Conservation (phyloP, 345 rosid genomes). For the Turritis glabra region DNA sequence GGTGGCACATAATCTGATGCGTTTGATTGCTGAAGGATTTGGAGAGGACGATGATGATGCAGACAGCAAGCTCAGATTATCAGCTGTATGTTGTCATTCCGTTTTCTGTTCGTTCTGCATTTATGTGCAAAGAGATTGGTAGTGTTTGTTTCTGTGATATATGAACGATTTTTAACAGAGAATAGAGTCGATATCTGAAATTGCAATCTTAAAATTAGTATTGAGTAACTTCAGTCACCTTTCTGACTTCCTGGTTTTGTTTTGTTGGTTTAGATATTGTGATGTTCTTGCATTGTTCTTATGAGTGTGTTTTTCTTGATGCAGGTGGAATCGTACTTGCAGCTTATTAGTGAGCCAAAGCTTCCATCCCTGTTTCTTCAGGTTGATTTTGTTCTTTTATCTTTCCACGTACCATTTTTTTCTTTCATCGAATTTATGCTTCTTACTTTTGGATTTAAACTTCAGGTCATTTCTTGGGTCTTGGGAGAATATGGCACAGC, state of each 20-base stretch:
- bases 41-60: constrained; percentile 91
- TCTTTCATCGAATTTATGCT: not conserved
- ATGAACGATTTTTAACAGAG: not conserved
- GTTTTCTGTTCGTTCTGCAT: constrained; percentile 20
- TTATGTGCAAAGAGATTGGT: not conserved
- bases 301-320: constrained; percentile 26
- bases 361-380: constrained; percentile 96
- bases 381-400: constrained; percentile 43
- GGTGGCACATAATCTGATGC: constrained; percentile 95
- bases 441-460: constrained; percentile 37
- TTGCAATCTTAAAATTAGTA: not conserved
- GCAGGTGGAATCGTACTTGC: constrained; percentile 96
- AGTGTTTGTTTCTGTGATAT: constrained; percentile 11
- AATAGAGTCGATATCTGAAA: constrained; percentile 7
- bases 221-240: not conserved
- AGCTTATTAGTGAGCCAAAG: constrained; percentile 87
- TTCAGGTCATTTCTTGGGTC: constrained; percentile 98
- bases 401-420: constrained; percentile 4
- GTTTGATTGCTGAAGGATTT: constrained; percentile 95
- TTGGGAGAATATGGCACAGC: constrained; percentile 94
- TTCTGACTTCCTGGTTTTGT: not conserved
- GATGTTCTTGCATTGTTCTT: not conserved
- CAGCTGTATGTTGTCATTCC: constrained; percentile 73
- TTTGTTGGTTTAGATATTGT: not conserved
- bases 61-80: constrained; percentile 84